These are phyloP conservation scores for Fistulifera pelliculosa DNA, from an alignment of 108 stramenopile genomes.

Conservation along the genomic window DNA sequence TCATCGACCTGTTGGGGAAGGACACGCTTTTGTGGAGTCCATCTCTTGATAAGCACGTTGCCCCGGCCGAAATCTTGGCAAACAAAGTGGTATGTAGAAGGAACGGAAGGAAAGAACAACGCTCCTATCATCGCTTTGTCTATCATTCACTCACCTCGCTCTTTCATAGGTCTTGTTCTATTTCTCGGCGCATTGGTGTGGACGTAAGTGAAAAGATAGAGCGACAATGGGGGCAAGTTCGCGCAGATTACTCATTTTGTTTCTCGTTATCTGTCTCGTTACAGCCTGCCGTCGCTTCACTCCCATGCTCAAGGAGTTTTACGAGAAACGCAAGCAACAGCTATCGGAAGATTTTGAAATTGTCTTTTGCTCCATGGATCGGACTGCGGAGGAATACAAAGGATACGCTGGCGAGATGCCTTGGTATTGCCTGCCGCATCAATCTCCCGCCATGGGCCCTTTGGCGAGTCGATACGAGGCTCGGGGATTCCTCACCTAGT, in stretches of 20 bases:
- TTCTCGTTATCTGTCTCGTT: conserved; percentile 3
- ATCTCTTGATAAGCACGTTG: neutral
- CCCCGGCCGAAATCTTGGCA: conserved; percentile 11
- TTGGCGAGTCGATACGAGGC: conserved; percentile 18
- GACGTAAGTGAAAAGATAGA: conserved; percentile 24
- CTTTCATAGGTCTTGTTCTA: conserved; percentile 28
- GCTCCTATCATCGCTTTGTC: conserved; percentile 1
- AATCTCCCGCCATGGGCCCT: conserved; percentile 2
- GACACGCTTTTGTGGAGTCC: conserved; percentile 7
- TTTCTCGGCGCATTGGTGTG: conserved; percentile 59
- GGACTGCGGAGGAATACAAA: conserved; percentile 32
- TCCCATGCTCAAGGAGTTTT: conserved; percentile 42
- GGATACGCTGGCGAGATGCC: conserved; percentile 52
- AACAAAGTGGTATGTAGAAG: conserved; percentile 25
- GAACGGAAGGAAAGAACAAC: neutral
- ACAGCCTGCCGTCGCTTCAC: conserved; percentile 56
- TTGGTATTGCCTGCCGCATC: conserved; percentile 44
- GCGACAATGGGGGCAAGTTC: no score
- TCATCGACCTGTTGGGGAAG: conserved; percentile 1
- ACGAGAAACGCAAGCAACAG: conserved; percentile 27
- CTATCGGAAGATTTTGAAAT: conserved; percentile 50
- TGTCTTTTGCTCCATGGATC: conserved; percentile 62
- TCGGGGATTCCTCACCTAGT: conserved; percentile 44
- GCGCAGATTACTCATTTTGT: no score
- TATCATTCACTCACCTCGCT: conserved; percentile 1